Evolutionary conservation across 805 yeast genomes (phyloP), one percentile per base, ranked within the genome.

Genomic region (Saturnispora saitoi): DNA sequence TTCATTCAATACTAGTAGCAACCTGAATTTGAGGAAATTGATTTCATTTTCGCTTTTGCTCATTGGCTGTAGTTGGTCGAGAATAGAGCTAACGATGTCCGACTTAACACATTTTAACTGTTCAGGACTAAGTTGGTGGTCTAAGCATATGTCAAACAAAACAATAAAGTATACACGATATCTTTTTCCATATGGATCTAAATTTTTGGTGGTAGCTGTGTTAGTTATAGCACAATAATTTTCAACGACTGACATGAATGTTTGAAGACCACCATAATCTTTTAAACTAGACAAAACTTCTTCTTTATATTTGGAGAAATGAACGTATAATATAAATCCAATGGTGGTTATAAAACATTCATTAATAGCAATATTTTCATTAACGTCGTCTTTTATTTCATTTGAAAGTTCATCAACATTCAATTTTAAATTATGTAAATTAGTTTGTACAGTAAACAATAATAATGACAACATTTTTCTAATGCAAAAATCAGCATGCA

Each of bases 1-100:
- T 61, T 90, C 96, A 64, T 90, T 90, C 24, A 90, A 68, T 1
- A 88, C 81, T 36, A 90, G 68, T 11, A 90, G 63, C 14, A 86
- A 67, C 57, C 80, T 81, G 68, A 89, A 81, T 52, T 83, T 80
- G 36, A 86, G 77, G 52, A 78, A 79, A 58, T 80, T 83, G 53
- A 71, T 72, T 43, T 79, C 74, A 59, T 83, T 82, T 41, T 74
- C 77, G 9, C 73, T 73, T 19, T 64, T 63, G 30, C 71, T 68
- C 1, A 70, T 63, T 26, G 63, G 56, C 42, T 71, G 61, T 19
- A 83, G 60, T 0, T 74, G 65, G 15, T 67, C 59, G 55, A 80
- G 73, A 45, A 81, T 56, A 53, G 65, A 76, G 48, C 68, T 69
- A 14, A 81, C 63, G 47, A 80, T 75, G 37, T 67, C 68, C 26